Evolutionary conservation across 495 filamentous ascomycete genomes (phyloP).

Genomic region (Xeromyces bisporus): DNA sequence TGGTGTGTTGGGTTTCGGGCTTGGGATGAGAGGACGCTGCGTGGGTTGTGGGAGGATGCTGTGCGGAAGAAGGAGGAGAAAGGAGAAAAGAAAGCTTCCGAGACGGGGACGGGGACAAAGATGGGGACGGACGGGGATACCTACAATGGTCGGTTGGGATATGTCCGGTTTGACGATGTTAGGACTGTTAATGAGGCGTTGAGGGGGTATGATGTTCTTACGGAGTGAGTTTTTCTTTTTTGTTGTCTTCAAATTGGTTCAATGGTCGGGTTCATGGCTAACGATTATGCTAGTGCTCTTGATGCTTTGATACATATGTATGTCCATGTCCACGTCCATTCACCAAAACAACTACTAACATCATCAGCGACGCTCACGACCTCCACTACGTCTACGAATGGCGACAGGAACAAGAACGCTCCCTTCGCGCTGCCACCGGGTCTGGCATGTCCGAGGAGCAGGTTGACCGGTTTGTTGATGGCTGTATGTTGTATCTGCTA

Average conservation of each 20-base stretch:
- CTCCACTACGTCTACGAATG: constrained; percentile 69
- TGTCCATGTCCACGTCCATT: constrained; percentile 5
- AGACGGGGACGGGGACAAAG: too few relatives aligned
- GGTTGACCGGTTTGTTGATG: constrained; percentile 48
- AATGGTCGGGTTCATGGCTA: too few relatives aligned
- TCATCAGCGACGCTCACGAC: constrained; percentile 55
- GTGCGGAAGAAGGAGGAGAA: constrained; percentile 17
- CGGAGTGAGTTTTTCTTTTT: constrained; percentile 29
- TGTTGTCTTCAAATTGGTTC: too few relatives aligned
- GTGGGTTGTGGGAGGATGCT: constrained; percentile 38
- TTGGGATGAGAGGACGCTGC: constrained; percentile 36
- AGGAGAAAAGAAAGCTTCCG: constrained; percentile 17
- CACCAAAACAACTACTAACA: not conserved
- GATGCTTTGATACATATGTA: constrained; percentile 77
- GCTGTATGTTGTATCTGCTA: constrained; percentile 31
- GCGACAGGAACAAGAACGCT: constrained; percentile 67
- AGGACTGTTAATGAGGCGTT: constrained; percentile 56
- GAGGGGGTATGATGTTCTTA: constrained; percentile 52
- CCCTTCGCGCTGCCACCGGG: constrained; percentile 44
- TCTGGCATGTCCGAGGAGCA: constrained; percentile 64
- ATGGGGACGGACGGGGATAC: too few relatives aligned
- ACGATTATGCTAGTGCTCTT: constrained; percentile 35
- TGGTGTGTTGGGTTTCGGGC: constrained; percentile 81
- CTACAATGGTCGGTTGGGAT: constrained; percentile 33
- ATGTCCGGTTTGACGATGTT: constrained; percentile 50